Percentiles rank a stretch among this genome's conserved stretches.
phyloP scores from a whole-genome alignment of 192 early-diverging fungal species.

The Rhizoclosmatium sp. region DNA sequence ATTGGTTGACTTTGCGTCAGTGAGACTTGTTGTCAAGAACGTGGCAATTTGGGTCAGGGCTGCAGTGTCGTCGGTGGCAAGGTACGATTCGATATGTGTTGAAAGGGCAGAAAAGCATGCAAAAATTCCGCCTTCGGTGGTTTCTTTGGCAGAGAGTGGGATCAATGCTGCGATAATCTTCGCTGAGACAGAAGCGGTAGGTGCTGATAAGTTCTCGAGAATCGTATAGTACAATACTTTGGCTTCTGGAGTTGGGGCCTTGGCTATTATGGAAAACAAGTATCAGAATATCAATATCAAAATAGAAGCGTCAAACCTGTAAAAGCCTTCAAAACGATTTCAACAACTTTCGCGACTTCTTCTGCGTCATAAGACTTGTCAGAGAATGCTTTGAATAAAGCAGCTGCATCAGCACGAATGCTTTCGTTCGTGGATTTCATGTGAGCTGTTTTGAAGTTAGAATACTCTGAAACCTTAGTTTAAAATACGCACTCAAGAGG shows the following conservation, averaged over 20 bases:
- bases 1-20: slow-evolving; percentile 62
- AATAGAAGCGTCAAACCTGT: slow-evolving; percentile 27
- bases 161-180: slow-evolving; percentile 69
- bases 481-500: slow-evolving; percentile 49
- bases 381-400: slow-evolving; percentile 67
- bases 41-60: slow-evolving; percentile 53
- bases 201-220: slow-evolving; percentile 51
- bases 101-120: slow-evolving; percentile 69
- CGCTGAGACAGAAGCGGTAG: slow-evolving; percentile 46
- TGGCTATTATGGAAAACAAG: slow-evolving; percentile 25
- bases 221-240: slow-evolving; percentile 69
- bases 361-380: slow-evolving; percentile 52
- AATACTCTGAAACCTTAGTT: no score
- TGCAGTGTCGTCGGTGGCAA: slow-evolving; percentile 48
- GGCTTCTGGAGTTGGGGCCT: slow-evolving; percentile 68
- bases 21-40: slow-evolving; percentile 61
- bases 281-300: slow-evolving; percentile 15
- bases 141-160: slow-evolving; percentile 79
- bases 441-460: slow-evolving; percentile 44
- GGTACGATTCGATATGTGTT: slow-evolving; percentile 59
- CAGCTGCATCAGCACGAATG: slow-evolving; percentile 63
- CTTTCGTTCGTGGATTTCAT: slow-evolving; percentile 71
- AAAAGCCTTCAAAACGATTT: slow-evolving; percentile 65
- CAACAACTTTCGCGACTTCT: slow-evolving; percentile 66
- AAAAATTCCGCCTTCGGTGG: slow-evolving; percentile 71